Percentiles rank a stretch among this genome's conserved stretches.
phyloP scores from a whole-genome alignment of 129 eudicot genomes.

The Flaveria linearis region DNA sequence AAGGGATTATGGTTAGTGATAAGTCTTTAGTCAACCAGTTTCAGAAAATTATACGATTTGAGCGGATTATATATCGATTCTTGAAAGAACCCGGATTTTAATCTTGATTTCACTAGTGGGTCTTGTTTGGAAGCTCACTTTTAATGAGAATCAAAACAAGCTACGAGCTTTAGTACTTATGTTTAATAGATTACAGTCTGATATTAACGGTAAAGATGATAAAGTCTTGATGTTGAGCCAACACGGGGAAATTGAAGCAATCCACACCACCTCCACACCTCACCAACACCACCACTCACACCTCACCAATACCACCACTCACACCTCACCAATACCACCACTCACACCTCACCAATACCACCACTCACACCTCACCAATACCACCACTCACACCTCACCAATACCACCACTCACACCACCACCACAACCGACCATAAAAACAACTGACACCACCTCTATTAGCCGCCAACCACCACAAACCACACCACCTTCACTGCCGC shows the following conservation, averaged over 20 bases:
- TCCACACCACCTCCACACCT: no score
- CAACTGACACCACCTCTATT: no score
- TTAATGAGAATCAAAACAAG: constrained; percentile 89
- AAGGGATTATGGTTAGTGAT: constrained; percentile 55
- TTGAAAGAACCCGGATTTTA: constrained; percentile 38
- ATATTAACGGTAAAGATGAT: constrained; percentile 74
- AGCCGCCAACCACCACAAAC: no score
- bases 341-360: no score
- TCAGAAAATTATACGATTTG: constrained; percentile 66
- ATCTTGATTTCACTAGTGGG: constrained; percentile 48
- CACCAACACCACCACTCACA: no score
- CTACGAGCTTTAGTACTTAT: constrained; percentile 72
- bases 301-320: no score
- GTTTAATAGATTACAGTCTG: constrained; percentile 71
- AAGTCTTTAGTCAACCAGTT: constrained; percentile 42
- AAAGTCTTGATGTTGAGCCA: constrained; percentile 53
- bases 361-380: no score
- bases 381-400: no score
- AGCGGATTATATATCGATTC: constrained; percentile 41
- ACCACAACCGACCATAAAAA: no score
- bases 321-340: no score
- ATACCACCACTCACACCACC: no score
- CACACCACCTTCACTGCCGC: no score
- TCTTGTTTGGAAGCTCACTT: constrained; percentile 85
- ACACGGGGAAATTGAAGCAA: constrained; percentile 27